phyloP scores from a whole-genome alignment of 2,329 filamentous ascomycete species.

The Lizonia empirigonia region DNA sequence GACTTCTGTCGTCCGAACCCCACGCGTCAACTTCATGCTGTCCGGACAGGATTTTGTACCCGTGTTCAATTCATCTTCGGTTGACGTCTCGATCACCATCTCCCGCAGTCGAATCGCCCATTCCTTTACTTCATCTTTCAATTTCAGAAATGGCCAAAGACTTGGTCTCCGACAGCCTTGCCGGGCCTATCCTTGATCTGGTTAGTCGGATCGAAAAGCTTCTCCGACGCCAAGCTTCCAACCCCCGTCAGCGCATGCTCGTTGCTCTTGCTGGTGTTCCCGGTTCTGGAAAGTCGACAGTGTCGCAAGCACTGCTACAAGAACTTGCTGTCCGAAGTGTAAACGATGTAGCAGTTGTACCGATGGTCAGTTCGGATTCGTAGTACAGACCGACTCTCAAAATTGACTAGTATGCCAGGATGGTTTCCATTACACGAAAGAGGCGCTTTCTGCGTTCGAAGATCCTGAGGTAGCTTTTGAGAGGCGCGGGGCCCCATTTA shows the following conservation, averaged over 20 bases:
- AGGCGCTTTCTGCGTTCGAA: conserved; percentile 24
- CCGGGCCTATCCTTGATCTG: conserved; percentile 25
- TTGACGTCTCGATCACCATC: neutral
- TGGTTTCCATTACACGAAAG: conserved; percentile 34
- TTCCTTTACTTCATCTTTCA: neutral
- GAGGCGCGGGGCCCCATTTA: conserved; percentile 35
- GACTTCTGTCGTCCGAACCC: conserved; percentile 30
- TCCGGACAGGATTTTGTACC: neutral
- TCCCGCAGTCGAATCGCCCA: neutral
- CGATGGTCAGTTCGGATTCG: conserved; percentile 27
- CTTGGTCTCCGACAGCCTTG: conserved; percentile 12
- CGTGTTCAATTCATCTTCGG: neutral
- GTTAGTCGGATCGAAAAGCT: conserved; percentile 27
- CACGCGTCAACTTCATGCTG: conserved; percentile 8
- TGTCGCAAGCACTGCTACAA: conserved; percentile 27
- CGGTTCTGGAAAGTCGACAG: conserved; percentile 36
- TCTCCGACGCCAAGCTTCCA: conserved; percentile 24
- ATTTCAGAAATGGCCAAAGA: conserved; percentile 19
- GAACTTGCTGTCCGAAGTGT: conserved; percentile 28
- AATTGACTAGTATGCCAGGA: conserved; percentile 22
- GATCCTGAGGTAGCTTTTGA: conserved; percentile 28
- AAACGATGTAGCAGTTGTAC: conserved; percentile 28
- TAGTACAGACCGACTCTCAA: neutral
- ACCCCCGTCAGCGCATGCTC: conserved; percentile 30
- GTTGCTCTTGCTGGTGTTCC: conserved; percentile 37